phyloP scores from a whole-genome alignment of 306 rosid species.

The Pyrus pyrifolia region DNA sequence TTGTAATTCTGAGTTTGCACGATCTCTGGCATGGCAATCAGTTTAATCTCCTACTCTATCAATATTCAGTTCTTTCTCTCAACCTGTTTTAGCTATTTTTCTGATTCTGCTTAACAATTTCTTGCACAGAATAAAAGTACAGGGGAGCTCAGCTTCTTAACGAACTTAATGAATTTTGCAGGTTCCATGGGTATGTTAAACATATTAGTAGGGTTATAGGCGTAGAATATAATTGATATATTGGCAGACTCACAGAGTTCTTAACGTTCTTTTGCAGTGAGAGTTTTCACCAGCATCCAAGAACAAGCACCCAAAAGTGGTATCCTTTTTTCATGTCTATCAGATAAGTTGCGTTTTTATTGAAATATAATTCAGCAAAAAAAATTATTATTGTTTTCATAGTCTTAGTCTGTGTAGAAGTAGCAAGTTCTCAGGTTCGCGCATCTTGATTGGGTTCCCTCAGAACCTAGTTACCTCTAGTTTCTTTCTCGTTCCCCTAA shows the following conservation, averaged over 20 bases:
- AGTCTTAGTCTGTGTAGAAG: not conserved
- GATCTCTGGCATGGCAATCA: not conserved
- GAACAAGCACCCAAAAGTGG: conserved; percentile 82
- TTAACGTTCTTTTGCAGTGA: conserved; percentile 50
- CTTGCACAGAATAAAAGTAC: conserved; percentile 80
- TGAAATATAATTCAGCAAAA: not conserved
- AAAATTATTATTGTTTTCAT: not conserved
- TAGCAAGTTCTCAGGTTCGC: not conserved
- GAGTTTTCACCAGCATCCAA: conserved; percentile 91
- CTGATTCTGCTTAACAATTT: conserved; percentile 18
- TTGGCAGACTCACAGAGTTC: conserved; percentile 3
- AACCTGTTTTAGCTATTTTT: conserved; percentile 16
- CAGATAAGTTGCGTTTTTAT: conserved; percentile 6
- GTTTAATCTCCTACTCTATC: not conserved
- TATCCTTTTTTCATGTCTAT: conserved; percentile 36
- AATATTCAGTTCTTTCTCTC: conserved; percentile 1
- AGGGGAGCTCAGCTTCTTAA: conserved; percentile 95
- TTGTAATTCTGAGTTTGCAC: not conserved
- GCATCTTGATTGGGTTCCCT: not conserved
- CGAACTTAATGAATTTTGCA: conserved; percentile 80
- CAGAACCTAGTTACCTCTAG: not conserved
- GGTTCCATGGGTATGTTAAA: conserved; percentile 79
- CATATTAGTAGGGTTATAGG: conserved; percentile 9
- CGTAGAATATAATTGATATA: not conserved
- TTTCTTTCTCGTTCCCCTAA: not conserved